phyloP scores from a whole-genome alignment of 306 rosid species.

The Dalbergia cultrata region DNA sequence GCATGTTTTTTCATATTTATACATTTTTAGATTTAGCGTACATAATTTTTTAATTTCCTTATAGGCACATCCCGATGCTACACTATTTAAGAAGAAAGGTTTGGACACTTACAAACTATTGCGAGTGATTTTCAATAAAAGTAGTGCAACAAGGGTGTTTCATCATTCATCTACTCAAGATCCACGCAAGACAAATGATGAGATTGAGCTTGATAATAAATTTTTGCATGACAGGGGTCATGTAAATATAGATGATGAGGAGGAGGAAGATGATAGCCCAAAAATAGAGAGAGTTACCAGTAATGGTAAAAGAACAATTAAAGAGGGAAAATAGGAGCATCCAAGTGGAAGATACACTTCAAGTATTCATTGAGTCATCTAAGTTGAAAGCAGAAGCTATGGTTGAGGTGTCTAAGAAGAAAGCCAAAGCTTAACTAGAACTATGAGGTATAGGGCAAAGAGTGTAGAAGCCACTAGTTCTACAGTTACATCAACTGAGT shows the following conservation, averaged over 20 bases:
- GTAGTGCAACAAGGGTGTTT: not conserved
- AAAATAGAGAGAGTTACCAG: not conserved
- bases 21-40: too few relatives aligned
- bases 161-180: conserved; percentile 5
- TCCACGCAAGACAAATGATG: conserved; percentile 7
- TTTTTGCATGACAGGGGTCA: not conserved
- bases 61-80: not conserved
- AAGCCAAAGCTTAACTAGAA: too few relatives aligned
- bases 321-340: not conserved
- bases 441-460: too few relatives aligned
- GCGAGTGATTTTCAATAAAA: not conserved
- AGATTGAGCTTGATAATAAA: not conserved
- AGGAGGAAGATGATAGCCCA: not conserved
- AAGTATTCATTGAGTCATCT: too few relatives aligned
- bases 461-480: not conserved
- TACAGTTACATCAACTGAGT: not conserved
- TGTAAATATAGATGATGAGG: not conserved
- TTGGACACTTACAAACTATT: not conserved
- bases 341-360: too few relatives aligned
- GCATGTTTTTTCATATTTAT: too few relatives aligned
- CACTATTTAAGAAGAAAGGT: not conserved
- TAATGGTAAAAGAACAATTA: not conserved
- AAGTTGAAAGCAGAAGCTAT: too few relatives aligned
- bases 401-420: too few relatives aligned
- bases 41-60: too few relatives aligned